phyloP scores from a whole-genome alignment of 345 rosid species.

The Dimocarpus longan region DNA sequence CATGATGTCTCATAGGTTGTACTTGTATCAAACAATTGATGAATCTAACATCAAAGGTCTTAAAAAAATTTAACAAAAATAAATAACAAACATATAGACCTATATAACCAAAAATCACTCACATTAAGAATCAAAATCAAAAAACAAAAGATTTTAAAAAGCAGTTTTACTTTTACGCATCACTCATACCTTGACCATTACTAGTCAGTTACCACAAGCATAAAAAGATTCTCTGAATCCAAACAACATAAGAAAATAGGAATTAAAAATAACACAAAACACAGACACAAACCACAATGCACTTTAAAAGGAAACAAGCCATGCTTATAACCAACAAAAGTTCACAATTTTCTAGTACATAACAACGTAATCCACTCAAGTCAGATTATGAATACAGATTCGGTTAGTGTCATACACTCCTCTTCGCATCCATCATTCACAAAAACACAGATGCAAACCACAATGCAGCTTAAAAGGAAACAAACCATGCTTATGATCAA shows the following conservation, averaged over 20 bases:
- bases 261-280: not conserved
- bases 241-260: not conserved
- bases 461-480: not conserved
- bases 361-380: not conserved
- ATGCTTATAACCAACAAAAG: not conserved
- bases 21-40: no score
- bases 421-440: no score
- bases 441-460: not conserved
- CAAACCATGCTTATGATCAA: not conserved
- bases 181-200: not conserved
- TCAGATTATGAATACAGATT: not conserved
- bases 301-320: not conserved
- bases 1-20: not conserved
- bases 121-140: not conserved
- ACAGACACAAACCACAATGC: not conserved
- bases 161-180: not conserved
- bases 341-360: conserved; percentile 1
- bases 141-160: not conserved
- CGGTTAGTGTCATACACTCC: not conserved
- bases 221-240: not conserved
- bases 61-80: no score
- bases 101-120: not conserved
- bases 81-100: not conserved
- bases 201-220: not conserved
- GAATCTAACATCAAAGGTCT: not conserved